phyloP scores from a whole-genome alignment of 2,329 filamentous ascomycete species.

The Penicillium sp. region DNA sequence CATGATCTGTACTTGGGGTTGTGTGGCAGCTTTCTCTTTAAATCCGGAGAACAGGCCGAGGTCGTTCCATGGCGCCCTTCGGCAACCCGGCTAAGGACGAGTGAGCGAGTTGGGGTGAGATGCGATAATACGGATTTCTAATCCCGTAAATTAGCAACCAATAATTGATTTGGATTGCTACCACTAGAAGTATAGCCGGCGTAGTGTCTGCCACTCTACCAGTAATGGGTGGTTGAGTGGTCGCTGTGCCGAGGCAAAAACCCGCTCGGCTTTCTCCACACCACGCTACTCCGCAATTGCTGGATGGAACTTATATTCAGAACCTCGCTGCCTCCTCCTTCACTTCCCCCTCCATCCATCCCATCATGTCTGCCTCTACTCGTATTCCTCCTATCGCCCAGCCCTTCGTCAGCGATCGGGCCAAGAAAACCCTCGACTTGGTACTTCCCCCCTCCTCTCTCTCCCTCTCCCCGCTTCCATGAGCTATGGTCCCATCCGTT shows the following conservation, averaged over 20 bases:
- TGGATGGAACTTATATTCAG: conserved; percentile 24
- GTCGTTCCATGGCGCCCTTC: neutral
- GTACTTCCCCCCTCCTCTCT: conserved; percentile 44
- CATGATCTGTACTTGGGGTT: neutral
- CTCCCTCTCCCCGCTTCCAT: neutral
- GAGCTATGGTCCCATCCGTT: no score
- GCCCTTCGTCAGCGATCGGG: conserved; percentile 77
- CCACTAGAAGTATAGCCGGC: neutral
- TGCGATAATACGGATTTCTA: neutral
- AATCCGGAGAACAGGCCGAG: conserved; percentile 11
- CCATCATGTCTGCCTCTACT: conserved; percentile 53
- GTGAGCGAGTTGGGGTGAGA: neutral
- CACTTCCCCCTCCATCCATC: conserved; percentile 5
- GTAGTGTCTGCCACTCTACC: neutral
- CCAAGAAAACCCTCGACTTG: conserved; percentile 80
- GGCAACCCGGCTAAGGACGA: neutral
- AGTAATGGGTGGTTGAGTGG: neutral
- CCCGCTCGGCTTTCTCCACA: conserved; percentile 36
- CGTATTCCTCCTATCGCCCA: conserved; percentile 63
- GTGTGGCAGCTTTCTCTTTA: no score
- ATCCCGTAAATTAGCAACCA: neutral
- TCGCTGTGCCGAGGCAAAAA: conserved; percentile 33
- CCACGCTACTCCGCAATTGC: conserved; percentile 29
- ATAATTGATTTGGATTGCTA: neutral
- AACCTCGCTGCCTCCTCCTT: neutral